Percentiles rank a stretch among this genome's conserved stretches.
phyloP scores from a whole-genome alignment of 2,329 filamentous ascomycete species.

The Alternaria atra region DNA sequence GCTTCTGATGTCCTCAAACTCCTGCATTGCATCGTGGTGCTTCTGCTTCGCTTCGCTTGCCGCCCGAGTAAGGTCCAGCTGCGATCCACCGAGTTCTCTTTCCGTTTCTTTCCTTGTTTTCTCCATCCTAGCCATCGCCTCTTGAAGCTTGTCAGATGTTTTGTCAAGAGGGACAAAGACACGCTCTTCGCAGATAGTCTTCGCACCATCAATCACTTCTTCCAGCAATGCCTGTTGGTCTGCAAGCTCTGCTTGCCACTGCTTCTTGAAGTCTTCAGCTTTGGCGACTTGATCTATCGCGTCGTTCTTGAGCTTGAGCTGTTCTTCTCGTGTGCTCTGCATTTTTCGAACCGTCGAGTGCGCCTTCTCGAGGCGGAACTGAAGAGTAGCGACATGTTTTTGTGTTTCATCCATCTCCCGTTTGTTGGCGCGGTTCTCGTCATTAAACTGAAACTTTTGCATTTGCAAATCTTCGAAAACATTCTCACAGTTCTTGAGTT shows the following conservation, averaged over 20 bases:
- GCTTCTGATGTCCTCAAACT: constrained; percentile 26
- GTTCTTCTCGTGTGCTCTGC: constrained; percentile 42
- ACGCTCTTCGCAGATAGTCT: constrained; percentile 33
- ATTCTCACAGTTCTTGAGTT: constrained; percentile 66
- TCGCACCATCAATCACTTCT: constrained; percentile 34
- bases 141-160: constrained; percentile 43
- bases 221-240: constrained; percentile 32
- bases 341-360: constrained; percentile 40
- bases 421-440: constrained; percentile 43
- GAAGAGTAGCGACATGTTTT: constrained; percentile 32
- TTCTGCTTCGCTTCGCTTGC: constrained; percentile 43
- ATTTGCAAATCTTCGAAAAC: constrained; percentile 60
- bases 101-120: constrained; percentile 41
- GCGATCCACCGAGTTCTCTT: constrained; percentile 46
- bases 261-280: constrained; percentile 40
- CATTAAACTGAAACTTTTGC: constrained; percentile 56
- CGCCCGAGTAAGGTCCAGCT: constrained; percentile 37
- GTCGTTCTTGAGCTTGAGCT: constrained; percentile 55
- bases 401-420: constrained; percentile 41
- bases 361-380: constrained; percentile 39
- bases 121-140: constrained; percentile 40
- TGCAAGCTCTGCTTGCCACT: constrained; percentile 35
- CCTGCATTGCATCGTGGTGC: constrained; percentile 31
- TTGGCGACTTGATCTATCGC: constrained; percentile 48
- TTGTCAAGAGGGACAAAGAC: constrained; percentile 43